phyloP scores from a whole-genome alignment of 352 stramenopile genomes.

The Halophytophthora batemanensis region DNA sequence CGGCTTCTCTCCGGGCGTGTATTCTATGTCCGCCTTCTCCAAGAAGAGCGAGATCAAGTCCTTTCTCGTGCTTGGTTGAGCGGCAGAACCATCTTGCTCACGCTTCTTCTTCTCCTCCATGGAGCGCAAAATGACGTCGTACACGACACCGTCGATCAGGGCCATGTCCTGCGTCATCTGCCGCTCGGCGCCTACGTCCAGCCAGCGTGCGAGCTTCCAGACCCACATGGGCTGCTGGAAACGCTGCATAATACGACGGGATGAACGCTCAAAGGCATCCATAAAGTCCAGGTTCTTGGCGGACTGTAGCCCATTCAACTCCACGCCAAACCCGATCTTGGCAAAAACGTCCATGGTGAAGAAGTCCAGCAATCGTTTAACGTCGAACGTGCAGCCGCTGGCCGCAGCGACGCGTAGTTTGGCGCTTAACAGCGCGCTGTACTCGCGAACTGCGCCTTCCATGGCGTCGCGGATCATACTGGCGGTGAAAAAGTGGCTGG shows the following conservation, averaged over 20 bases:
- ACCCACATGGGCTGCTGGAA: conserved; percentile 34
- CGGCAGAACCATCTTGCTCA: conserved; percentile 8
- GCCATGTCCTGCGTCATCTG: conserved; percentile 24
- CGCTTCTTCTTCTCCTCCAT: conserved; percentile 9
- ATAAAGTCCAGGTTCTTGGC: conserved; percentile 27
- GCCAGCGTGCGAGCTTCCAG: conserved; percentile 35
- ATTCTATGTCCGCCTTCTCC: conserved; percentile 13
- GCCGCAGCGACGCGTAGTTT: conserved; percentile 19
- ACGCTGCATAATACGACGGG: conserved; percentile 29
- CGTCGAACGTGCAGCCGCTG: conserved; percentile 23
- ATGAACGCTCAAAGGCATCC: conserved; percentile 35
- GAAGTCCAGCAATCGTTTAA: conserved; percentile 52
- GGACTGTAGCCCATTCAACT: conserved; percentile 44
- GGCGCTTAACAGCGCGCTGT: conserved; percentile 25
- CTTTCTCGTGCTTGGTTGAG: conserved; percentile 9
- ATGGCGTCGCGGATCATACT: conserved; percentile 53
- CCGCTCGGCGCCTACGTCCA: conserved; percentile 22
- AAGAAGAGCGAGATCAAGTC: conserved; percentile 50
- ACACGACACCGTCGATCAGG: conserved; percentile 22
- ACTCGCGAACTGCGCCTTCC: conserved; percentile 41
- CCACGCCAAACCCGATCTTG: conserved; percentile 68
- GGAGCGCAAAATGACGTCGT: conserved; percentile 21
- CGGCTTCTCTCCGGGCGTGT: conserved; percentile 7
- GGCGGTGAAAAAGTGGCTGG: conserved; percentile 86
- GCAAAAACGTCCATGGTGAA: conserved; percentile 76